Conservation (phyloP, 257 asterid species). For the Solanum verrucosum region DNA sequence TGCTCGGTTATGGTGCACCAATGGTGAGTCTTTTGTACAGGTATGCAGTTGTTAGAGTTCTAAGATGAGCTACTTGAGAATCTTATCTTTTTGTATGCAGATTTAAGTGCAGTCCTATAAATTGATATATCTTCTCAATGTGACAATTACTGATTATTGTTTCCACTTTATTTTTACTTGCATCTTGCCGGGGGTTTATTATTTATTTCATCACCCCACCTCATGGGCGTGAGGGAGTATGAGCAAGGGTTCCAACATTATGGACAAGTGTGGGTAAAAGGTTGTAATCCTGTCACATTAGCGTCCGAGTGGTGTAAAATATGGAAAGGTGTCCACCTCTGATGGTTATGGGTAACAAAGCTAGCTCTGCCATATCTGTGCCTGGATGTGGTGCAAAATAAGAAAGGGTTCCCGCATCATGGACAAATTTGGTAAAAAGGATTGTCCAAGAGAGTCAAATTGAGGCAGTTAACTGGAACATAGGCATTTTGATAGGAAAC, state of each 20-base stretch:
- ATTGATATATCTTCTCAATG: not conserved
- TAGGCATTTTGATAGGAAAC: not conserved
- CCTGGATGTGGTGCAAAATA: not conserved
- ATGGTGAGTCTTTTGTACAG: conserved; percentile 28
- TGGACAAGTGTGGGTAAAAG: not conserved
- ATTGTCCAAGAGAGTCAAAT: not conserved
- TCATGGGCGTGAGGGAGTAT: not conserved
- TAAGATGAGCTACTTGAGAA: not conserved
- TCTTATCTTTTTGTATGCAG: not conserved
- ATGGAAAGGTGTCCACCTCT: not conserved
- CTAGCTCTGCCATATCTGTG: not conserved
- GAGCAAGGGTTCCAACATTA: not conserved
- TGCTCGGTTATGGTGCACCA: conserved; percentile 8
- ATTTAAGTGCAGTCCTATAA: not conserved
- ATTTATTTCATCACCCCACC: not conserved
- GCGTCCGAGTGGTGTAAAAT: not conserved
- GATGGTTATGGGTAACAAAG: not conserved
- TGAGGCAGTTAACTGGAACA: not conserved
- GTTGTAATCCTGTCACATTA: not conserved
- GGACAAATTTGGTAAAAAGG: not conserved
- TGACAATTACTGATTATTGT: not conserved
- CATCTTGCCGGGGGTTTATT: not conserved
- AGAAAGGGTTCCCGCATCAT: not conserved
- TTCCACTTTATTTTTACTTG: not conserved
- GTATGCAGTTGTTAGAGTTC: not conserved